Base-by-base conservation (phyloP, 2,329 filamentous ascomycete genomes). In the Xylariomycetidae sp. region DNA sequence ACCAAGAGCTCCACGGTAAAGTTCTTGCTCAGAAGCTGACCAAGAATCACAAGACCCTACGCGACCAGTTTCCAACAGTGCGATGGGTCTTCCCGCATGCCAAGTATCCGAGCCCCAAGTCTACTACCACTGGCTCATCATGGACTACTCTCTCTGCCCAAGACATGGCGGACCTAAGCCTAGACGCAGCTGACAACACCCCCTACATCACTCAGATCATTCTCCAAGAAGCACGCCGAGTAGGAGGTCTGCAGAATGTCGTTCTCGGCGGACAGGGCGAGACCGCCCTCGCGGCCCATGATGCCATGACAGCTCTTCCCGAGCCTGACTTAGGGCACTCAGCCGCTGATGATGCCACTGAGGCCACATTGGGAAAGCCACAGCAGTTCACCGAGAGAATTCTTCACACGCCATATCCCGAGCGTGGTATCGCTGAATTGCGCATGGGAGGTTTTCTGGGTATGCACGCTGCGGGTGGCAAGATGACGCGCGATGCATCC, bases 131-230 rank as follows among this genome's bases (percentile, higher is more conserved):
- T n/a, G n/a, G n/a, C n/a, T n/a, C n/a, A n/a, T n/a, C n/a, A n/a
- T n/a, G n/a, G n/a, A n/a, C n/a, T n/a, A n/a, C n/a, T n/a, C n/a
- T n/a, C n/a, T n/a, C n/a, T n/a, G n/a, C n/a, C n/a, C n/a, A n/a
- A n/a, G n/a, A n/a, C n/a, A n/a, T n/a, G n/a, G 1, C 41, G 42
- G 13, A 5, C 27, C 12, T 12, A 27, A 3, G 25, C 8, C 27
- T 6, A 16, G n/a, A 9, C n/a, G 14, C 13, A 14, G 6, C n/a
- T 13, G 25, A 5, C 5, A 13, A 19, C 9, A 10, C 40, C 3
- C 44, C 45, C 3, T 46, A 48, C 25, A 26, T 48, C 36, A 43
- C 44, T 3, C 44, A 46, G 18, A 29, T 48, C 7, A 31, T 48
- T 22, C n/a, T 46, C 3, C 41, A 36, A 14, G 45, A 48, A 23